These are phyloP conservation scores for Ceratocystis cubensis DNA, from an alignment of 2,329 filamentous ascomycete genomes.

Conservation along the genomic window DNA sequence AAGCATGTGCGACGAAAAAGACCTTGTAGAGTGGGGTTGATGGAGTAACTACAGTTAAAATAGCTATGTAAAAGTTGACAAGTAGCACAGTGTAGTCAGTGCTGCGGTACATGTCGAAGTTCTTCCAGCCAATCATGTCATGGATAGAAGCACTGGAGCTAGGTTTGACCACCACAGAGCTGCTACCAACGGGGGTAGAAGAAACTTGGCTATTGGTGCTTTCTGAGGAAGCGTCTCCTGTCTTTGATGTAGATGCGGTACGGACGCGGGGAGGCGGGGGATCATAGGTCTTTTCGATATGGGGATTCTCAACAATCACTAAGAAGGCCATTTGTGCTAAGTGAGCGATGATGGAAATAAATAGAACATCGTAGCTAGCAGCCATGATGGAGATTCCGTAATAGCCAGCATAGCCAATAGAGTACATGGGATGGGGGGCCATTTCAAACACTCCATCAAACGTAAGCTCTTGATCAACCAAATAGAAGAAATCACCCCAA, in stretches of 20 bases:
- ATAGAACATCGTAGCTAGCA: conserved; percentile 91
- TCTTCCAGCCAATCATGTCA: conserved; percentile 68
- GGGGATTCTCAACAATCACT: conserved; percentile 82
- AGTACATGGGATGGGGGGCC: conserved; percentile 98
- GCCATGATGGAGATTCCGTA: conserved; percentile 98
- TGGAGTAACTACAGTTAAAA: conserved; percentile 63
- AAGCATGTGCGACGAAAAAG: conserved; percentile 68
- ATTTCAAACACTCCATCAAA: conserved; percentile 99
- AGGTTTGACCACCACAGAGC: conserved; percentile 26
- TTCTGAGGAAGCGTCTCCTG: not conserved
- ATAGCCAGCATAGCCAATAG: conserved; percentile 92
- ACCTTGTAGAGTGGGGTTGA: conserved; percentile 62
- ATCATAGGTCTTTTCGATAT: conserved; percentile 97
- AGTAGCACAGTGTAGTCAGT: conserved; percentile 73
- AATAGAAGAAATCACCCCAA: conserved; percentile 98
- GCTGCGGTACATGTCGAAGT: conserved; percentile 77
- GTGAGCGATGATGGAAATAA: conserved; percentile 92
- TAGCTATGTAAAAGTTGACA: conserved; percentile 61
- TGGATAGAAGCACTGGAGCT: conserved; percentile 55
- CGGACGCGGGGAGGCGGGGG: conserved; percentile 63
- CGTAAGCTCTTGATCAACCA: conserved; percentile 93
- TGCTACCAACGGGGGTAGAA: conserved; percentile 24
- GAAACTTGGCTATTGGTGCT: conserved; percentile 23
- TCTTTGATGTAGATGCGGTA: conserved; percentile 28
- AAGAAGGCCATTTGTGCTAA: conserved; percentile 90